Evolutionary conservation across 371 early-diverging fungal genomes (phyloP).

Genomic region (Circinella umbellata): DNA sequence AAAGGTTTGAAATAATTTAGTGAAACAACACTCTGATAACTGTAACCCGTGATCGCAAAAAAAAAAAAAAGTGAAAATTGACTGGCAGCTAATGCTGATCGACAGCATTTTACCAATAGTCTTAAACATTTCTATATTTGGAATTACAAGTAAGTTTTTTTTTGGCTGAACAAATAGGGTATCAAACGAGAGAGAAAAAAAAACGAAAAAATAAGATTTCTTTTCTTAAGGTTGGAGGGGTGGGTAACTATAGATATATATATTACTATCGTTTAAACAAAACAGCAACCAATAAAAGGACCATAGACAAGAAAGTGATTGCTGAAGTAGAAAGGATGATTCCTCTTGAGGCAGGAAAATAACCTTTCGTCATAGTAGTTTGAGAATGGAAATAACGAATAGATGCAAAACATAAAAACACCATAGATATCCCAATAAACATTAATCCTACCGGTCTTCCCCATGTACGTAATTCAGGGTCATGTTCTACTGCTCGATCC

Average conservation of each 20-base stretch:
- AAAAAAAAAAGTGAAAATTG: background rate
- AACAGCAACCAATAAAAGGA: slow-evolving; percentile 27
- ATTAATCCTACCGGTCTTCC: slow-evolving; percentile 52
- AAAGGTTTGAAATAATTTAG: too few species aligned
- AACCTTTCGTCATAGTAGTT: slow-evolving; percentile 65
- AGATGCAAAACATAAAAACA: slow-evolving; percentile 66
- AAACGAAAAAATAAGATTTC: too few species aligned
- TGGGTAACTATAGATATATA: background rate
- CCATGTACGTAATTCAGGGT: slow-evolving; percentile 19
- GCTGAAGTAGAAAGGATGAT: slow-evolving; percentile 54
- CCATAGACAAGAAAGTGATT: slow-evolving; percentile 40
- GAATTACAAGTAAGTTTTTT: background rate
- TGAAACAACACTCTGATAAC: too few species aligned
- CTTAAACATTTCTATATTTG: slow-evolving; percentile 1
- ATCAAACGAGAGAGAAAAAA: background rate
- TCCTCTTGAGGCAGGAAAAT: slow-evolving; percentile 75
- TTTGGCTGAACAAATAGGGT: background rate
- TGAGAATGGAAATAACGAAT: slow-evolving; percentile 79
- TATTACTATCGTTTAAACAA: slow-evolving; percentile 15
- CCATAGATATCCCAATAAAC: slow-evolving; percentile 67
- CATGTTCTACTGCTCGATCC: slow-evolving; percentile 34
- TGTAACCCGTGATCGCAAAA: too few species aligned
- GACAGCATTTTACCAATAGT: background rate
- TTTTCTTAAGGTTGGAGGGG: too few species aligned
- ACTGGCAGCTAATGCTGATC: background rate